Conservation (phyloP, 345 rosid genomes). For the Erysimum cheiranthoides region DNA sequence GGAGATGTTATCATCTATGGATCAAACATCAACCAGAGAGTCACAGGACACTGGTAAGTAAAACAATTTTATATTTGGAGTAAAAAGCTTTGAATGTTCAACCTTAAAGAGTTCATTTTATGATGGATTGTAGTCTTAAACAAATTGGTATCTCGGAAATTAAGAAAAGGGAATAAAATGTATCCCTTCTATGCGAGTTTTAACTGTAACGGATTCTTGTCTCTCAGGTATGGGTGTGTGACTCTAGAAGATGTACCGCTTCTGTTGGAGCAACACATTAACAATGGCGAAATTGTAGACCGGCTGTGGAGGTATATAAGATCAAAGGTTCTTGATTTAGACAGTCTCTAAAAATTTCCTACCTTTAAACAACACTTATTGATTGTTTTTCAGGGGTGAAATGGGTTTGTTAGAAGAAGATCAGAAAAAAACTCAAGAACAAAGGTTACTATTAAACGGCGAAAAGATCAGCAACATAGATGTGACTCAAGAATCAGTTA, state of each 20-base stretch:
- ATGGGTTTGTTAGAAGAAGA: slow-evolving; percentile 85
- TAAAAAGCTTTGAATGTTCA: neutral
- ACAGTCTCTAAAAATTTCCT: neutral
- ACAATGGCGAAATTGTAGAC: slow-evolving; percentile 78
- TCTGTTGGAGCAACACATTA: slow-evolving; percentile 75
- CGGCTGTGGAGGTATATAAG: slow-evolving; percentile 79
- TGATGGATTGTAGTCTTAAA: neutral
- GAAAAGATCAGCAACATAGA: slow-evolving; percentile 43
- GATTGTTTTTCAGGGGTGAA: slow-evolving; percentile 68
- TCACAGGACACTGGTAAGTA: slow-evolving; percentile 84
- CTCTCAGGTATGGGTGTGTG: slow-evolving; percentile 83
- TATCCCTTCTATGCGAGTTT: neutral
- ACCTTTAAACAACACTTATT: slow-evolving; percentile 2
- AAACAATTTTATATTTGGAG: neutral
- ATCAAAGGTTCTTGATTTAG: slow-evolving; percentile 30
- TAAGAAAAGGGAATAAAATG: neutral
- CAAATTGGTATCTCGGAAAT: neutral
- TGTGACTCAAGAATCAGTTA: slow-evolving; percentile 42
- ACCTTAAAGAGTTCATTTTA: slow-evolving; percentile 8
- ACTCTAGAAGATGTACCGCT: slow-evolving; percentile 74
- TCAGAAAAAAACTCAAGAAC: slow-evolving; percentile 65
- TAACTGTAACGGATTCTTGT: neutral
- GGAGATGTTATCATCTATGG: slow-evolving; percentile 92
- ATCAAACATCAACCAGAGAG: slow-evolving; percentile 55
- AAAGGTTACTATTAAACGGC: slow-evolving; percentile 58